Conservation (phyloP, 2,329 filamentous ascomycete species). For the Colletotrichum sp. region DNA sequence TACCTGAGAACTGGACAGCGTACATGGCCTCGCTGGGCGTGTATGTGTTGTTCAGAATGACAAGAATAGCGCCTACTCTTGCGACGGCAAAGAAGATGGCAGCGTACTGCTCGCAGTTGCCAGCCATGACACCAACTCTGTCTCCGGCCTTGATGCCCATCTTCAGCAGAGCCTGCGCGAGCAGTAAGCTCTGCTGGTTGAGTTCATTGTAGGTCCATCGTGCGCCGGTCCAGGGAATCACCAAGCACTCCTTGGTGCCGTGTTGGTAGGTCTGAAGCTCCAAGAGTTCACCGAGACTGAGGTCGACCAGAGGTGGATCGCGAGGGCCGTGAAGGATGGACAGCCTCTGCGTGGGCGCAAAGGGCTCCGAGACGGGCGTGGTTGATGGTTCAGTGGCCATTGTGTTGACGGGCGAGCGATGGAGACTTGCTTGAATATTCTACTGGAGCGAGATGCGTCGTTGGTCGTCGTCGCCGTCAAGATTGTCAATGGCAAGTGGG, state of each 20-base stretch:
- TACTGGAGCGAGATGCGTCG: not conserved
- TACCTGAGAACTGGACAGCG: constrained; percentile 73
- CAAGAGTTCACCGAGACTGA: constrained; percentile 75
- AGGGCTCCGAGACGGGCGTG: constrained; percentile 27
- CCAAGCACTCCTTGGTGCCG: constrained; percentile 69
- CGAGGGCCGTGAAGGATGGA: constrained; percentile 72
- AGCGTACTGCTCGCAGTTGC: constrained; percentile 83
- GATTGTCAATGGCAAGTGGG: constrained; percentile 4
- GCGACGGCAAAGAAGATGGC: constrained; percentile 77
- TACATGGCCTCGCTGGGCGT: constrained; percentile 75
- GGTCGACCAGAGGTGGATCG: constrained; percentile 71
- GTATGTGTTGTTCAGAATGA: constrained; percentile 85
- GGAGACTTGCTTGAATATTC: not conserved
- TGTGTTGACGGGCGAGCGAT: not conserved
- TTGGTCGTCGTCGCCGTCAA: not conserved
- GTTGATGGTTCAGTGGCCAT: constrained; percentile 34
- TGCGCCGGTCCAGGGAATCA: constrained; percentile 78
- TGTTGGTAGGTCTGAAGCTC: constrained; percentile 72
- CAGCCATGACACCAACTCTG: constrained; percentile 76
- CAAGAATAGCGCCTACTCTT: constrained; percentile 70
- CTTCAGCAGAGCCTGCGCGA: constrained; percentile 70
- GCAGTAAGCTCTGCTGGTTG: constrained; percentile 63
- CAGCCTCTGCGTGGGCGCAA: constrained; percentile 40
- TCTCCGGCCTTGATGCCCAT: constrained; percentile 73
- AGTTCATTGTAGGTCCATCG: constrained; percentile 75